Evolutionary conservation across 768 basidiomycete genomes (phyloP).

Genomic region (Naganishia onofrii): DNA sequence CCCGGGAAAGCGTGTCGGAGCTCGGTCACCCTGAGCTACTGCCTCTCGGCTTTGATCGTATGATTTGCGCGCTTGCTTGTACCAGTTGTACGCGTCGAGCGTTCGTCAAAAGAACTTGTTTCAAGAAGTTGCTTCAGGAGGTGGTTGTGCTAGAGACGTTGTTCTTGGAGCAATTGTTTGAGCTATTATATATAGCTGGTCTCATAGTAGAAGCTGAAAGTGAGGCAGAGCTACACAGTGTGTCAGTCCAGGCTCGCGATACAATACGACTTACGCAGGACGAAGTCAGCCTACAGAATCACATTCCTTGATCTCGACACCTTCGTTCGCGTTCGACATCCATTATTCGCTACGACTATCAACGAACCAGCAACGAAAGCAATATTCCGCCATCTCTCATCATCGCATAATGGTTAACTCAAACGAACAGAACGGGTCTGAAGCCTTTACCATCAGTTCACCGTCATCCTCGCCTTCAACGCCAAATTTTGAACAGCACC

Average conservation of each 20-base stretch:
- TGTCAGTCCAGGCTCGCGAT: neutral
- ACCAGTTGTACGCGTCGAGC: neutral
- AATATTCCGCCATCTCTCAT: neutral
- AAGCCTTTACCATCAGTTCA: conserved; percentile 7
- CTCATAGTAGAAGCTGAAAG: neutral
- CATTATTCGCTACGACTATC: neutral
- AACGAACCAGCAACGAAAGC: neutral
- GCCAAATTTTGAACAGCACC: conserved; percentile 2
- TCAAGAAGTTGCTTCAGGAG: neutral
- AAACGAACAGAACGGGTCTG: neutral
- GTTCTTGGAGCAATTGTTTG: neutral
- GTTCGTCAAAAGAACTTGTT: no score
- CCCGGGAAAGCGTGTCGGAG: neutral
- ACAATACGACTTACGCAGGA: neutral
- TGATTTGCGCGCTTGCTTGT: neutral
- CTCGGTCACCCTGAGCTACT: neutral
- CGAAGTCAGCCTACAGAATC: neutral
- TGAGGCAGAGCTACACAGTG: neutral
- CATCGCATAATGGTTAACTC: neutral
- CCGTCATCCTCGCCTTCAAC: conserved; percentile 14
- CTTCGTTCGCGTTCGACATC: neutral
- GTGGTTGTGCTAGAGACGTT: neutral
- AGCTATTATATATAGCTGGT: neutral
- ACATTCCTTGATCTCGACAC: neutral
- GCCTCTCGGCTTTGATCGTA: neutral